Evolutionary conservation across 768 basidiomycete genomes (phyloP).

Genomic region (Phlebiopsis flavidoalba): DNA sequence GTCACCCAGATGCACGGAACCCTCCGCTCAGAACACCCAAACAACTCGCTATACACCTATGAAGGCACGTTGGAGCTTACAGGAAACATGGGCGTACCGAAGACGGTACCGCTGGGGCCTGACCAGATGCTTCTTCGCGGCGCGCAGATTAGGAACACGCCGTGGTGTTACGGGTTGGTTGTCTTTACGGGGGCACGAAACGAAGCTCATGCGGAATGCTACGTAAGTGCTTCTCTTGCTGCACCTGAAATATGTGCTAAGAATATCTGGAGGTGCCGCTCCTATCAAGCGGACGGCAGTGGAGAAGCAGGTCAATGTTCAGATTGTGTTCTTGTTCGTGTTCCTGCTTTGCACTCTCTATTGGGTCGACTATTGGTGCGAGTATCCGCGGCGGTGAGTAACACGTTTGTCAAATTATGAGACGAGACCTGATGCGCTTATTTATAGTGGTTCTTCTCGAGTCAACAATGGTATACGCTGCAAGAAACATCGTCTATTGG

Average conservation of each 20-base stretch:
- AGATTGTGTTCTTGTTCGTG: constrained; percentile 92
- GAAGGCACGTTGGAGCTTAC: constrained; percentile 75
- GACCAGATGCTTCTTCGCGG: constrained; percentile 93
- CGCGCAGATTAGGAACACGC: constrained; percentile 92
- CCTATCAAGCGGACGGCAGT: constrained; percentile 97
- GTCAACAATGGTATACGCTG: constrained; percentile 91
- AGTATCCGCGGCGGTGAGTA: constrained; percentile 73
- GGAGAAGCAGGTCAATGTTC: constrained; percentile 91
- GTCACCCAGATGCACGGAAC: constrained; percentile 74
- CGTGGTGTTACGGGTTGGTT: constrained; percentile 91
- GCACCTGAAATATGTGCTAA: neutral
- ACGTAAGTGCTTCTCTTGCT: constrained; percentile 55
- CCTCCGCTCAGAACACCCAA: constrained; percentile 92
- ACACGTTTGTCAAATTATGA: neutral
- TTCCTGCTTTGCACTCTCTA: constrained; percentile 80
- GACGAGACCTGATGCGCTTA: neutral
- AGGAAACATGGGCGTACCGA: constrained; percentile 51
- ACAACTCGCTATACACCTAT: constrained; percentile 95
- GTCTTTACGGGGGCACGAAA: constrained; percentile 98
- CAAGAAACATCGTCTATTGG: constrained; percentile 53
- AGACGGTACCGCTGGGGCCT: constrained; percentile 87
- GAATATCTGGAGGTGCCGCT: constrained; percentile 58
- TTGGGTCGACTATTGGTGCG: constrained; percentile 90
- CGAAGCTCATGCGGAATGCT: constrained; percentile 96
- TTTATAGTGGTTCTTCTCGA: constrained; percentile 77